Evolutionary conservation across 257 asterid genomes (phyloP).

Genomic region (Plectranthus barbatus): DNA sequence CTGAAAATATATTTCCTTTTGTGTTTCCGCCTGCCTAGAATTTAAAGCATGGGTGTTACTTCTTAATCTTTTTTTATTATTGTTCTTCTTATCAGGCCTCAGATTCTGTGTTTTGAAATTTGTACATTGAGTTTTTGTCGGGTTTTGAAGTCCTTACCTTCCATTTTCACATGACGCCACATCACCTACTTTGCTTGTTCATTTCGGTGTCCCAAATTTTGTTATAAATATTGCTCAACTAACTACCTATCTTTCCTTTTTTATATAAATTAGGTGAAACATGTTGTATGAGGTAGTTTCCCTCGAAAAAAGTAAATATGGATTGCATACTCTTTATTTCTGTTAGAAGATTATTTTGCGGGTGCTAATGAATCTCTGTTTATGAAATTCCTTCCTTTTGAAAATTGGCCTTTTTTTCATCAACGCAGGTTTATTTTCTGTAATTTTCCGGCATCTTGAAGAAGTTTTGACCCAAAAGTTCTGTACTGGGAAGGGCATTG

Average conservation of each 20-base stretch:
- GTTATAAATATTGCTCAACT: background rate
- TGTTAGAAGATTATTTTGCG: background rate
- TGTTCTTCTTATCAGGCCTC: background rate
- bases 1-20: background rate
- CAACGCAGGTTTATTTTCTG: conserved; percentile 43
- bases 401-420: background rate
- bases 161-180: background rate
- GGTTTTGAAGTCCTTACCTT: background rate
- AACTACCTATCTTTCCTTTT: background rate
- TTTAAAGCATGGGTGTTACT: background rate
- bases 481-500: conserved; percentile 22
- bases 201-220: background rate
- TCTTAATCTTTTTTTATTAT: background rate
- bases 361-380: no score
- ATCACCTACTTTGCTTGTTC: background rate
- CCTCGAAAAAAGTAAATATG: no score
- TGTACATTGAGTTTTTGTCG: background rate
- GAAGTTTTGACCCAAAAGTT: conserved; percentile 36
- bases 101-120: background rate
- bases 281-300: background rate
- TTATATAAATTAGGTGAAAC: background rate
- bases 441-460: conserved; percentile 48
- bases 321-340: no score
- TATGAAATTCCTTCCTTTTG: background rate
- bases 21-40: background rate